These are phyloP conservation scores for Kodamaea sagamina DNA, from an alignment of 805 yeast genomes.

Conservation along the genomic window DNA sequence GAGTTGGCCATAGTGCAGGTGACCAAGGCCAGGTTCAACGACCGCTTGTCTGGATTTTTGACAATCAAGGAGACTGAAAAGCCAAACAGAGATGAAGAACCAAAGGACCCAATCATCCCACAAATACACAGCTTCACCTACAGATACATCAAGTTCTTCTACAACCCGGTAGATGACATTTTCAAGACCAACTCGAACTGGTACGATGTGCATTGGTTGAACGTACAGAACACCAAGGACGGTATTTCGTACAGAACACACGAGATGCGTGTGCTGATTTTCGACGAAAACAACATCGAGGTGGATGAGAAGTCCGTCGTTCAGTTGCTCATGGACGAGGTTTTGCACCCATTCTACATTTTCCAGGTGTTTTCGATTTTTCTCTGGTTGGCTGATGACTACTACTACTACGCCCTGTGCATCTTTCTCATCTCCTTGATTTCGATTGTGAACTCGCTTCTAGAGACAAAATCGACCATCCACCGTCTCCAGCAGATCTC, in stretches of 20 bases:
- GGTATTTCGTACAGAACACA: slow-evolving; percentile 74
- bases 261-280: slow-evolving; percentile 69
- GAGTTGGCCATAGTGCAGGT: slow-evolving; percentile 67
- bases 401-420: slow-evolving; percentile 91
- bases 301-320: slow-evolving; percentile 69
- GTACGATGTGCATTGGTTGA: slow-evolving; percentile 80
- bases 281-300: slow-evolving; percentile 75
- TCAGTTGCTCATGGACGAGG: slow-evolving; percentile 78
- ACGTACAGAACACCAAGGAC: slow-evolving; percentile 51
- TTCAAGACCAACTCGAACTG: slow-evolving; percentile 83
- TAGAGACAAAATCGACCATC: slow-evolving; percentile 83
- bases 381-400: slow-evolving; percentile 89
- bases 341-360: slow-evolving; percentile 91
- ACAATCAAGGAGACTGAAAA: slow-evolving; percentile 24
- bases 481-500: slow-evolving; percentile 73
- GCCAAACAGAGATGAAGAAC: slow-evolving; percentile 21
- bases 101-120: slow-evolving; percentile 66
- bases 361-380: slow-evolving; percentile 92
- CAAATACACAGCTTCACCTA: slow-evolving; percentile 71
- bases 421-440: slow-evolving; percentile 82
- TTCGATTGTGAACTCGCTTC: slow-evolving; percentile 74
- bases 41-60: slow-evolving; percentile 70
- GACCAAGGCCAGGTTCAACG: slow-evolving; percentile 61
- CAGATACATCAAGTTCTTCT: slow-evolving; percentile 79
- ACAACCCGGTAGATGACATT: slow-evolving; percentile 84